Evolutionary conservation across 148 eudicot species (phyloP).

Genomic region (Silene uniflora): DNA sequence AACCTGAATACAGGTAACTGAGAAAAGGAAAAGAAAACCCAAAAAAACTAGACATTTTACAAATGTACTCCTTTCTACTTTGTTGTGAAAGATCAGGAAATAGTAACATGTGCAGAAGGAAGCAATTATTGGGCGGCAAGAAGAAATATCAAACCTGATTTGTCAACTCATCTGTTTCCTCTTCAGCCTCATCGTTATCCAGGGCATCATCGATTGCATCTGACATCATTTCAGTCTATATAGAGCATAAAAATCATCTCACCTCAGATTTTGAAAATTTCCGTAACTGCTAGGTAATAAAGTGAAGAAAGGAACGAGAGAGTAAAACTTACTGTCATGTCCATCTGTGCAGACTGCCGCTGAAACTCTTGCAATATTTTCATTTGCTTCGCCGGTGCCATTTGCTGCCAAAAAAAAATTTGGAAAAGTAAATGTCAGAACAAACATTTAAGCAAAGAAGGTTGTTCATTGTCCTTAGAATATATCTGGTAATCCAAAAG

Average conservation of each 20-base stretch:
- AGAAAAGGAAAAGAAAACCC: too few species aligned
- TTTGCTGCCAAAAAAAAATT: conserved; percentile 51
- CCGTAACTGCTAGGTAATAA: neutral
- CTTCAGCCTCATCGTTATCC: conserved; percentile 97
- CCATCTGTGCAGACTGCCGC: conserved; percentile 92
- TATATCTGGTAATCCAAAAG: neutral
- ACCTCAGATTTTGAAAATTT: neutral
- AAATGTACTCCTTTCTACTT: neutral
- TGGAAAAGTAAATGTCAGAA: neutral
- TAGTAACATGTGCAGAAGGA: neutral
- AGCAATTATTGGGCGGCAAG: neutral
- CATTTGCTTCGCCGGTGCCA: conserved; percentile 84
- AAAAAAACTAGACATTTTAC: neutral
- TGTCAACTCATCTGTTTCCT: conserved; percentile 88
- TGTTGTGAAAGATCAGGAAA: neutral
- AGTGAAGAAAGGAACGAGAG: neutral
- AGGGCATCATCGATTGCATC: conserved; percentile 87
- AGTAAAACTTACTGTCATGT: conserved; percentile 75
- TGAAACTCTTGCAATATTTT: conserved; percentile 80
- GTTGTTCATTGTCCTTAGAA: neutral
- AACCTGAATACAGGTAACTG: too few species aligned
- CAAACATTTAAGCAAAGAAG: neutral
- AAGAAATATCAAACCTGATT: conserved; percentile 54
- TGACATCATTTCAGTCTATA: conserved; percentile 97
- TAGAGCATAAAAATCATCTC: neutral